These are phyloP conservation scores for Aspergillus pseudoterreus DNA, from an alignment of 2,329 filamentous ascomycete species.

Conservation along the genomic window DNA sequence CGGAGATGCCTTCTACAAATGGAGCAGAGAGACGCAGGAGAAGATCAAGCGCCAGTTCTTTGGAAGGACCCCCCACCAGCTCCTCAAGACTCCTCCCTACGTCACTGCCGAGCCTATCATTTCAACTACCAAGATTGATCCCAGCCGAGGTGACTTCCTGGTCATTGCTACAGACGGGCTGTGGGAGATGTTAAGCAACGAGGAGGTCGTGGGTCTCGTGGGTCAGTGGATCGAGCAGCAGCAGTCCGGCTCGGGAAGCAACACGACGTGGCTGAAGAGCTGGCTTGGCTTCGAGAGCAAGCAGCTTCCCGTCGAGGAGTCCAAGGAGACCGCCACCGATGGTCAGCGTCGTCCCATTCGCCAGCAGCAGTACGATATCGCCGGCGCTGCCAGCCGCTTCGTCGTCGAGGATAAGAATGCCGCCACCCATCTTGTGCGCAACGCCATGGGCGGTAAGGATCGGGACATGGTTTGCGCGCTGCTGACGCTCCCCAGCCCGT, in stretches of 20 bases:
- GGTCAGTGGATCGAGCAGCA: slow-evolving; percentile 94
- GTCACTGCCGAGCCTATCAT: slow-evolving; percentile 95
- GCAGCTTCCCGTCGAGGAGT: slow-evolving; percentile 72
- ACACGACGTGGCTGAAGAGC: slow-evolving; percentile 64
- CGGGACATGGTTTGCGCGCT: slow-evolving; percentile 90
- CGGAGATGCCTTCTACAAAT: slow-evolving; percentile 96
- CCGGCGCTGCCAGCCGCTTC: slow-evolving; percentile 68
- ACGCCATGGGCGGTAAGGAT: slow-evolving; percentile 89
- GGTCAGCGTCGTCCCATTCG: slow-evolving; percentile 82
- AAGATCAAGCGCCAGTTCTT: slow-evolving; percentile 85
- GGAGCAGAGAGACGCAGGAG: slow-evolving; percentile 79
- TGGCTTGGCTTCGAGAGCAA: slow-evolving; percentile 60
- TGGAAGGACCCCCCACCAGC: slow-evolving; percentile 69
- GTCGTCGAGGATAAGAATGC: slow-evolving; percentile 93
- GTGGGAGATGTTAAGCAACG: slow-evolving; percentile 99
- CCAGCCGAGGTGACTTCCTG: slow-evolving; percentile 86
- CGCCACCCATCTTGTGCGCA: slow-evolving; percentile 90
- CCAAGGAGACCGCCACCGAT: slow-evolving; percentile 45
- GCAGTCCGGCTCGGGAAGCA: slow-evolving; percentile 35
- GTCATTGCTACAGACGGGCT: slow-evolving; percentile 95
- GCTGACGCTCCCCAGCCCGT: slow-evolving; percentile 85
- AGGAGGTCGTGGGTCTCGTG: slow-evolving; percentile 93
- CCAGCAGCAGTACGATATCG: slow-evolving; percentile 84
- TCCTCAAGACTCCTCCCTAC: slow-evolving; percentile 89
- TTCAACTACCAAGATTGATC: slow-evolving; percentile 87